Evolutionary conservation across 768 basidiomycete species (phyloP).

Genomic region (Pulveroboletus sp.): DNA sequence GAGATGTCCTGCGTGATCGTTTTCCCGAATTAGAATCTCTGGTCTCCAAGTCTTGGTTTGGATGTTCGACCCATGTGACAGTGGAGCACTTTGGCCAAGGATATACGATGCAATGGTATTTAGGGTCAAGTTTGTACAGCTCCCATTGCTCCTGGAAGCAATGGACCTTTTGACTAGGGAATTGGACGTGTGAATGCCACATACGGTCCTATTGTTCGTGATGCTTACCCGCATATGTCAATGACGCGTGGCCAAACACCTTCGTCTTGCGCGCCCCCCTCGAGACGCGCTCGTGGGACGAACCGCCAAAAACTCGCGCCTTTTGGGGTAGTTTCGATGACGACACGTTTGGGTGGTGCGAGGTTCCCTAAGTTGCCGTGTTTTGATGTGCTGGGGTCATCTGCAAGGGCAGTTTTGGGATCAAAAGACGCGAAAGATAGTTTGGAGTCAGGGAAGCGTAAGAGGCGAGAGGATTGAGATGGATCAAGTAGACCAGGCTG

Average conservation of each 20-base stretch:
- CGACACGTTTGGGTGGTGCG: slow-evolving; percentile 65
- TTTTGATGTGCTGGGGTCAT: slow-evolving; percentile 37
- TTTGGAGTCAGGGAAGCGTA: slow-evolving; percentile 55
- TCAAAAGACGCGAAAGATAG: slow-evolving; percentile 78
- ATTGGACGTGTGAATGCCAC: slow-evolving; percentile 11
- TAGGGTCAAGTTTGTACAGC: slow-evolving; percentile 76
- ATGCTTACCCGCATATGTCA: slow-evolving; percentile 65
- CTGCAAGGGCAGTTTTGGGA: slow-evolving; percentile 57
- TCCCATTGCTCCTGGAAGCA: slow-evolving; percentile 83
- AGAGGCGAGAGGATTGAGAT: slow-evolving; percentile 57
- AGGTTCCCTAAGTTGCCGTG: slow-evolving; percentile 46
- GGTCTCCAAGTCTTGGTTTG: slow-evolving; percentile 6
- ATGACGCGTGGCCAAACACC: slow-evolving; percentile 69
- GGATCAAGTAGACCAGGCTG: slow-evolving; percentile 66
- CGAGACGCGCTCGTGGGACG: slow-evolving; percentile 65
- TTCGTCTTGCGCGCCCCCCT: slow-evolving; percentile 59
- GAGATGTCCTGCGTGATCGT: slow-evolving; percentile 27
- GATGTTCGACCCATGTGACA: slow-evolving; percentile 18
- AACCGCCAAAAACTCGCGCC: slow-evolving; percentile 69
- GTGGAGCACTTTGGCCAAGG: slow-evolving; percentile 35
- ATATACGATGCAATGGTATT: slow-evolving; percentile 64
- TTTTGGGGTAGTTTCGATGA: slow-evolving; percentile 62
- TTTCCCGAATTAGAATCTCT: slow-evolving; percentile 19
- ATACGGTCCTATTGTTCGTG: slow-evolving; percentile 1
- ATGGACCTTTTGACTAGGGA: slow-evolving; percentile 43